A percentile compares a stretch with the other conserved stretches of the same genome.
phyloP scores from a whole-genome alignment of 306 rosid genomes.

The Sesbania bispinosa region DNA sequence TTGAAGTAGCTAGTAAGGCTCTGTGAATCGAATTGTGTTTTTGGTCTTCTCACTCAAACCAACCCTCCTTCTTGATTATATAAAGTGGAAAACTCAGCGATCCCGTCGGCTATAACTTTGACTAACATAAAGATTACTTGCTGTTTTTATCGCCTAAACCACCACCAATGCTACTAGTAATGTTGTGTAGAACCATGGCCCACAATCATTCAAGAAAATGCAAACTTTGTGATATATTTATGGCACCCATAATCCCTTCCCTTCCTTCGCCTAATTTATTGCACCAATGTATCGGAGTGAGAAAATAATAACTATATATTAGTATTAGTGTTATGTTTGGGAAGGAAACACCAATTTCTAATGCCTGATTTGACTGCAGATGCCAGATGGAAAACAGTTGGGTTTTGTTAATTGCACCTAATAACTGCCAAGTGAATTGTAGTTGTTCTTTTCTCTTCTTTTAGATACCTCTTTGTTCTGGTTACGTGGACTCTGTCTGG shows the following conservation, averaged over 20 bases:
- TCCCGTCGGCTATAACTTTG: conserved; percentile 1
- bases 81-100: neutral
- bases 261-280: neutral
- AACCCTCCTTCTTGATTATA: neutral
- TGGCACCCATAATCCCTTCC: neutral
- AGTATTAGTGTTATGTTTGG: too few relatives aligned
- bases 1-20: neutral
- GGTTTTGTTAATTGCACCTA: neutral
- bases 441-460: neutral
- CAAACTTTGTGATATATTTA: conserved; percentile 27
- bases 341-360: too few relatives aligned
- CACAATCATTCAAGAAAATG: conserved; percentile 45
- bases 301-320: too few relatives aligned
- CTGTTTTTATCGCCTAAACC: neutral
- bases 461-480: neutral
- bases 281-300: neutral
- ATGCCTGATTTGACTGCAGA: too few relatives aligned
- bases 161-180: neutral
- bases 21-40: neutral
- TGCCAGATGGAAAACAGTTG: neutral
- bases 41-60: neutral
- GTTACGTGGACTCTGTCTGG: too few relatives aligned
- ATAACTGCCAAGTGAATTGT: neutral
- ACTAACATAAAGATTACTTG: conserved; percentile 26
- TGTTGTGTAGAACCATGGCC: neutral